Base-by-base conservation (phyloP, 2,329 filamentous ascomycete genomes). In the Whalleya microplaca region DNA sequence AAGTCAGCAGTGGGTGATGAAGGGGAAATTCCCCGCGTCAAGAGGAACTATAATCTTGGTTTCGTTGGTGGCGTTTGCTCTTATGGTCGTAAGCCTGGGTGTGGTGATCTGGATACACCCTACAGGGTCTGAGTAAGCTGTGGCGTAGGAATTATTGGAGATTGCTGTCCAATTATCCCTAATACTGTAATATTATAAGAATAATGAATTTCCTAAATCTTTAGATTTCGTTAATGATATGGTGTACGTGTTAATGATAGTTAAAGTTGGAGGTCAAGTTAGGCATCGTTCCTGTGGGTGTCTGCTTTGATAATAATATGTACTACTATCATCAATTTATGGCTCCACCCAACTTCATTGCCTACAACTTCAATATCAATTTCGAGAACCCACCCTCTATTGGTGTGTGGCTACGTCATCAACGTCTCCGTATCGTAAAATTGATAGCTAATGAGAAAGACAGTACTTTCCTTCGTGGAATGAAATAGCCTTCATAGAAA, bases 21-120 rank as follows among this genome's bases (percentile, higher is more conserved):
- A 83, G 61, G 90, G 90, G 65, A 92, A 92, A 72, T 93, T 93
- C 66, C 90, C 90, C 0, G 89, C 90, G 7, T 90, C 88, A 64
- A 80, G 91, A 62, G 90, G 89, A 3, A 91, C 89, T 20, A 85
- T 95, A 44, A 77, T 91, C 45, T 65, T 92, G 40, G 84, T 94
- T 29, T 84, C 87, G 8, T 73, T 84, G 18, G 81, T 92, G 44
- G 85, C 89, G 2, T 77, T 86, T 68, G 78, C 80, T 2, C 77
- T 89, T 57, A 88, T 88, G 79, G 70, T 86, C 40, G 77, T 80
- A 23, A 85, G 81, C 46, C 71, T 89, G 58, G 76, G 85, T 14
- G 80, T 88, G 3, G 83, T 88, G 1, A 69, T 88, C 45, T 78
- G 84, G 16, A 81, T 85, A 49, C 80, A 84, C 48, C 72, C 73